Evolutionary conservation across 148 eudicot species (phyloP), one percentile per base, ranked within the genome.

Genomic region (Hydrangea macrophylla): DNA sequence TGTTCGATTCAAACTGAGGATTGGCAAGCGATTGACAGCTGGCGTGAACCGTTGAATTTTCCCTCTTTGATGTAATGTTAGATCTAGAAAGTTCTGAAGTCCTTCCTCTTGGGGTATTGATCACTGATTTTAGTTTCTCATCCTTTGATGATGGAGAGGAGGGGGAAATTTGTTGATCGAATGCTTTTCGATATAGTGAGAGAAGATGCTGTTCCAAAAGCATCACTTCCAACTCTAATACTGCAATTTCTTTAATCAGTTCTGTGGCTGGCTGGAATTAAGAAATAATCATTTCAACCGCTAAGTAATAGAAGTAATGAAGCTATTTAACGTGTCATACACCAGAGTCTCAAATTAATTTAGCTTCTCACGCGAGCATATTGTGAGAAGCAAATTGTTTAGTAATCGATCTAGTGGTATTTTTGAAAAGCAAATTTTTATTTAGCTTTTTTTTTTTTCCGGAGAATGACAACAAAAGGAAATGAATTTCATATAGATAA

Each of bases 171-270:
- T 88, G 92, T 80, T 86, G 94, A 73, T 87, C 97, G 77, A 94
- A 94, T 54, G 99, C 96, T 81, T 85, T 84, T 60, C 97, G 78
- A 78, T 94, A 94, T 24, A 94, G 71, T 22, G 97, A 82, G 66
- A 94, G 92, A 74, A 94, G 96, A 79, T 94, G 89, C 55, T 88
- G 92, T 74, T 94, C 99, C 82, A 94, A 80, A 76, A 90, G 85
- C 67, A 73, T 82, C 22, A 94, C 99, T 84, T 94, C 99, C 60
- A 88, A 60, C 76, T 94, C 99, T 61, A 94, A 72, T 17, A 91
- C 87, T 8, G 99, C 80, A 57, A 94, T 94, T 70, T 94, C 99
- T 74, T 78, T 87, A 72, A 94, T 94, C 80, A 94, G 79, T 78
- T 90, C 85, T 68, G 97, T 87, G 10, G 96, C 93, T 33, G 97